Evolutionary conservation across 441 rosid genomes (phyloP), one percentile per base, ranked within the genome.

Genomic region (Aleurites moluccanus): DNA sequence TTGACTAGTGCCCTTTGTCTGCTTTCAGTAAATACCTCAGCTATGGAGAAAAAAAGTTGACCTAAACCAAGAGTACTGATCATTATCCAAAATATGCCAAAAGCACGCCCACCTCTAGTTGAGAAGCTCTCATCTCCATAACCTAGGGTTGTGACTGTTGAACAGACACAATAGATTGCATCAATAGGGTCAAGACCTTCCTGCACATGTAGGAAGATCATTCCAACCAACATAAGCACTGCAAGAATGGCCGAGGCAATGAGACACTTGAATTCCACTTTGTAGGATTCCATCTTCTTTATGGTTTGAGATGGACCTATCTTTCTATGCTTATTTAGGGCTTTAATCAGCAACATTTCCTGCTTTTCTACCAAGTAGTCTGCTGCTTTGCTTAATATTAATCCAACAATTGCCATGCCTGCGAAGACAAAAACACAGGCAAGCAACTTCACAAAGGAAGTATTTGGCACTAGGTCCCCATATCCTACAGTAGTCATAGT

Each of bases 401-500:
- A 79, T 56, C 88, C 85, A 44, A 85, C 87, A n/a, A 92, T 82
- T 67, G 86, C 87, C 93, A 86, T 86, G 23, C 97, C 97, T 0
- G 83, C 25, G 85, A 91, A 92, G 82, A 92, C 97, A 82, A 83
- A 92, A 20, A 76, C 79, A 71, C 90, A 91, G 61, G 93, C 88
- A n/a, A 92, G 88, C 59, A 92, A 80, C 67, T 88, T 92, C 0
- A 88, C 74, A 35, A 73, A 45, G 57, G 73, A 59, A 65, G 85
- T 87, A 60, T 70, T 69, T 23, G 97, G 97, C 60, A 92, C 91
- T 18, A 92, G 90, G 86, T 92, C 97, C 64, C 97, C 97, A 67
- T 92, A 92, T 67, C 97, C 96, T 45, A 92, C 94, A 0, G 91
- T 91, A 70, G 97, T 92, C 97, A 92, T 91, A 1, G 94, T 92